Evolutionary conservation across 805 yeast genomes (phyloP), one percentile per base, ranked within the genome.

Genomic region (Kregervanrija fluxuum): DNA sequence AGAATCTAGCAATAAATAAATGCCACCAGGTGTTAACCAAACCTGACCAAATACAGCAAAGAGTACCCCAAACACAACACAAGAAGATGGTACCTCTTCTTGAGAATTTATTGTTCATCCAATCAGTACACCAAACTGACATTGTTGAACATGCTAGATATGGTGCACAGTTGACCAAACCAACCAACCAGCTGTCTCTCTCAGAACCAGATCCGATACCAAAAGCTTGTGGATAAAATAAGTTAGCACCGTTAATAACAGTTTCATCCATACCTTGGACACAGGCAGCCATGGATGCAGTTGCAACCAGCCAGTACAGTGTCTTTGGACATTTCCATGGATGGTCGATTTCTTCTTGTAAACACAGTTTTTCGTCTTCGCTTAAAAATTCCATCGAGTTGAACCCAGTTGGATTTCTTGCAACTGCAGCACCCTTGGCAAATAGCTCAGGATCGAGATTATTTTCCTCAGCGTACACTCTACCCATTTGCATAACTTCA

Each of bases 231-330:
- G 85, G 85, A 59, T 79, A 82, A 56, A 75, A 77, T 42, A 82
- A 61, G 43, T 75, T 69, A 8, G 89, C 89, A 51, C 90, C 90
- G 54, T 81, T 82, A 48, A 82, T 76, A 16, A 83, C 87, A 5
- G 85, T 69, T 60, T 83, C 87, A 63, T 83, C 89, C 81, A 83
- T 82, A 61, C 90, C 89, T 60, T 82, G 88, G 35, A 82, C 83
- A 15, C 85, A 85, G 15, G 89, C 90, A 42, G 85, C 83, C 76
- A 82, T 72, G 1, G 88, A 81, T n/a, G 83, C 79, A 51, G 80
- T 73, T 11, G 79, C 71, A 44, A 82, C 77, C 45, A 82, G 75
- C 47, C 68, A 76, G 48, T 74, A 60, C 53, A 82, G 66, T 47
- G 71, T 76, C 9, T 54, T 50, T 16, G 67, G 79, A 22, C 74